Conservation (phyloP, 805 yeast genomes). For the Candida insectorum region DNA sequence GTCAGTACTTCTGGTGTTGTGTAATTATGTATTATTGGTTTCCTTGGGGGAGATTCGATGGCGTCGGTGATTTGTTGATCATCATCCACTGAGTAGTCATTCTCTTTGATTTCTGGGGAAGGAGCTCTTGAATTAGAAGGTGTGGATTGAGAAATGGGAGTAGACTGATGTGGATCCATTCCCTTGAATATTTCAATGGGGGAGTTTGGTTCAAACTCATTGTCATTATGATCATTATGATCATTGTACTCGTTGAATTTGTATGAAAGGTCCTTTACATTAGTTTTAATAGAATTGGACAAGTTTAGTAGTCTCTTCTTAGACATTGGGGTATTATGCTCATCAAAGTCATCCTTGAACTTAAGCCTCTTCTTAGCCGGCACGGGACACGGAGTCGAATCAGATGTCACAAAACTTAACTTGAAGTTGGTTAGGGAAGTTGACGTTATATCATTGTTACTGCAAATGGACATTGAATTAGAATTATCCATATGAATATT, state of each 20-base stretch:
- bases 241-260: slow-evolving; percentile 9
- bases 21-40: not conserved
- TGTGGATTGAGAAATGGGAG: slow-evolving; percentile 42
- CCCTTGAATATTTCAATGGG: slow-evolving; percentile 8
- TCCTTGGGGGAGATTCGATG: not conserved
- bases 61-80: not conserved
- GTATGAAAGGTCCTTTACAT: slow-evolving; percentile 14
- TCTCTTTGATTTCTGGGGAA: slow-evolving; percentile 18
- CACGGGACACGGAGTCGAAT: slow-evolving; percentile 43
- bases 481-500: no score
- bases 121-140: slow-evolving; percentile 40
- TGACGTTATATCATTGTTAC: slow-evolving; percentile 3
- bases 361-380: slow-evolving; percentile 34
- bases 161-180: slow-evolving; percentile 17
- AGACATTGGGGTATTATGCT: slow-evolving; percentile 9
- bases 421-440: slow-evolving; percentile 10
- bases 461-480: slow-evolving; percentile 11
- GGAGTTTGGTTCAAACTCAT: slow-evolving; percentile 10
- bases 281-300: slow-evolving; percentile 27
- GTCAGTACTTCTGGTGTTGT: not conserved
- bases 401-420: slow-evolving; percentile 17
- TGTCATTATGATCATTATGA: slow-evolving; percentile 6
- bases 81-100: not conserved
- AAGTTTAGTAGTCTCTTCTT: slow-evolving; percentile 27
- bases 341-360: slow-evolving; percentile 20